Evolutionary conservation across 2,329 filamentous ascomycete species (phyloP), one percentile per base, ranked within the genome.

Genomic region (Pestalotiopsis sp.): DNA sequence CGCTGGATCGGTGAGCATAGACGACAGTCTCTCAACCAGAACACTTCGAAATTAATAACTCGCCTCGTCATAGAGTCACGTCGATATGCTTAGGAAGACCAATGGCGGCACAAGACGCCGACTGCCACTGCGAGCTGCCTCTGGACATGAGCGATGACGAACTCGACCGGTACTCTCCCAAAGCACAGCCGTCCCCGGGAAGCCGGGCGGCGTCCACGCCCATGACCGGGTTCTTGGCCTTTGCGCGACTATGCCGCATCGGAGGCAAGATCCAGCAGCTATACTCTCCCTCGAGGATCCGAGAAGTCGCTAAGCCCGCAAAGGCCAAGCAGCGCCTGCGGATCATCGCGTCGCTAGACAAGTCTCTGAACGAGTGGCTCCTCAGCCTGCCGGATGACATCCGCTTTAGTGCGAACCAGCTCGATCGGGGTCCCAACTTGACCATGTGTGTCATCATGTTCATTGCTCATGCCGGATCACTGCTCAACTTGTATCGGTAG

Each of bases 381-480:
- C 23, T 39, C 17, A 36, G 62, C 20, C 36, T 65, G 20, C 62
- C 62, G 20, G 62, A 65, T 31, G 62, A 45, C 25, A 65, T 65
- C 23, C 62, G 62, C 45, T 65, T 65, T 39, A 65, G 62, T 39
- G 62, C 62, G 14, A 65, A 65, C 49, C n/a, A 45, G n/a, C 23
- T 65, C 12, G 62, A 65, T 49, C 36, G 62, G 31, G 39, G 62
- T 7, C 62, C 62, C 11, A 49, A 65, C 39, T 31, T 65, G 62
- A 65, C 62, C 38, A 65, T 65, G 62, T 65, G 62, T 31, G 62
- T 65, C 11, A 65, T 65, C 38, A 65, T 65, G 62, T 65, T 65
- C 45, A 65, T 65, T 20, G 62, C 27, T 25, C 62, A 65, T 65
- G 62, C 62, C 4, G 62, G 62, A 52, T 65, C 62, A 11, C 62